Evolutionary conservation across 2,329 filamentous ascomycete genomes (phyloP).

Genomic region (Parafenestella ontariensis): DNA sequence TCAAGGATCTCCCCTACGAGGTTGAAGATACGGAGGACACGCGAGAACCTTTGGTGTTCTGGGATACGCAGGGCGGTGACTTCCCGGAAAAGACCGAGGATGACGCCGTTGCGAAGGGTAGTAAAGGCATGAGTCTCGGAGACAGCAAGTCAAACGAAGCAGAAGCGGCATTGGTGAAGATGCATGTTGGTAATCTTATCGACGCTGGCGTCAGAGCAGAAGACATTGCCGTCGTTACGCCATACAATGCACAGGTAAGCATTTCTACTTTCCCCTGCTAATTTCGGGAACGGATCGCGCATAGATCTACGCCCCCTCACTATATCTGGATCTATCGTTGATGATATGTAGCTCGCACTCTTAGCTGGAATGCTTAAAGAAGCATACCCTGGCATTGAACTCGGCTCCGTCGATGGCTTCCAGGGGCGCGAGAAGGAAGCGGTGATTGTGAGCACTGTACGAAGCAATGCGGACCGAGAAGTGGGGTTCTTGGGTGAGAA

Average conservation of each 20-base stretch:
- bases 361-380: slow-evolving; percentile 80
- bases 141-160: slow-evolving; percentile 92
- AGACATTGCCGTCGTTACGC: slow-evolving; percentile 92
- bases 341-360: slow-evolving; percentile 68
- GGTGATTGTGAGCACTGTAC: slow-evolving; percentile 89
- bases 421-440: slow-evolving; percentile 98
- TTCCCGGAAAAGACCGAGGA: slow-evolving; percentile 85
- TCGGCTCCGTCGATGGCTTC: slow-evolving; percentile 97
- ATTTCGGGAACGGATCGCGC: slow-evolving; percentile 10
- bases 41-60: slow-evolving; percentile 85
- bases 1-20: slow-evolving; percentile 79
- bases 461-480: slow-evolving; percentile 85
- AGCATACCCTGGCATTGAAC: slow-evolving; percentile 80
- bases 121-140: slow-evolving; percentile 61
- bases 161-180: slow-evolving; percentile 81
- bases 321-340: slow-evolving; percentile 5
- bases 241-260: slow-evolving; percentile 87
- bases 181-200: slow-evolving; percentile 80
- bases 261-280: slow-evolving; percentile 10
- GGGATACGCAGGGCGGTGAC: slow-evolving; percentile 94
- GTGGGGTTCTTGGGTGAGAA: slow-evolving; percentile 95
- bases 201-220: slow-evolving; percentile 78
- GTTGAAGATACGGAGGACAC: slow-evolving; percentile 86
- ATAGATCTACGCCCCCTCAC: slow-evolving; percentile 2
- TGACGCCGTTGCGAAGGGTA: slow-evolving; percentile 59